Conservation (phyloP, 2,329 filamentous ascomycete species). For the Amauroascus verrucosus region DNA sequence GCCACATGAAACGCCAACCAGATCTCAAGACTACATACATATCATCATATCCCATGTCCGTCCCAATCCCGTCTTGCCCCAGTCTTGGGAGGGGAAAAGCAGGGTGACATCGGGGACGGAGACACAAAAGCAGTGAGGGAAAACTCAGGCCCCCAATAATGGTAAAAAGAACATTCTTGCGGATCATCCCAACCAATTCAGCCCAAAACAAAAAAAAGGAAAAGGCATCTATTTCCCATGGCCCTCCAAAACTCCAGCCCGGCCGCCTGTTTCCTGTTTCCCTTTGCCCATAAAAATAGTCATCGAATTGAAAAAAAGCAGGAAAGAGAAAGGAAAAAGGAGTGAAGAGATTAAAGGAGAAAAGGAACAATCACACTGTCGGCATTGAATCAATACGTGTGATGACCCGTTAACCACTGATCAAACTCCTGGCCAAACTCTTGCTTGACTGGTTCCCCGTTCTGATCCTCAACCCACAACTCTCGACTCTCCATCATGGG, state of each 20-base stretch:
- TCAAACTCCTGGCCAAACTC: slow-evolving; percentile 35
- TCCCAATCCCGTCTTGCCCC: background rate
- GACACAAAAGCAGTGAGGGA: background rate
- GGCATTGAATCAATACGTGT: background rate
- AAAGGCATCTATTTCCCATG: background rate
- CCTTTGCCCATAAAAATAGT: background rate
- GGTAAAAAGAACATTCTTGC: too few relatives aligned
- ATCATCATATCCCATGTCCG: background rate
- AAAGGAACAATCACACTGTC: background rate
- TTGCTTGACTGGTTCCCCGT: slow-evolving; percentile 22
- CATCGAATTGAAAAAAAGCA: too few relatives aligned
- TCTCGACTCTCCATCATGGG: slow-evolving; percentile 26
- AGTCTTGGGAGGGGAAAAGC: background rate
- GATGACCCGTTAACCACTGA: slow-evolving; percentile 32
- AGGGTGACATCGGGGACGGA: background rate
- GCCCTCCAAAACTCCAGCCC: background rate
- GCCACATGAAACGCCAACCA: background rate
- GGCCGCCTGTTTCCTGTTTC: background rate
- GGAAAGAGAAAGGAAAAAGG: background rate
- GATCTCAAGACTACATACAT: slow-evolving; percentile 4
- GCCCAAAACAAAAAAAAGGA: background rate
- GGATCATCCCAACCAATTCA: too few relatives aligned
- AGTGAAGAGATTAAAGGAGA: background rate
- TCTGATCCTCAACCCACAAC: slow-evolving; percentile 28
- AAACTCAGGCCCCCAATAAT: background rate